phyloP scores from a whole-genome alignment of 23 red algal species.

The Pyropia yezoensis region DNA sequence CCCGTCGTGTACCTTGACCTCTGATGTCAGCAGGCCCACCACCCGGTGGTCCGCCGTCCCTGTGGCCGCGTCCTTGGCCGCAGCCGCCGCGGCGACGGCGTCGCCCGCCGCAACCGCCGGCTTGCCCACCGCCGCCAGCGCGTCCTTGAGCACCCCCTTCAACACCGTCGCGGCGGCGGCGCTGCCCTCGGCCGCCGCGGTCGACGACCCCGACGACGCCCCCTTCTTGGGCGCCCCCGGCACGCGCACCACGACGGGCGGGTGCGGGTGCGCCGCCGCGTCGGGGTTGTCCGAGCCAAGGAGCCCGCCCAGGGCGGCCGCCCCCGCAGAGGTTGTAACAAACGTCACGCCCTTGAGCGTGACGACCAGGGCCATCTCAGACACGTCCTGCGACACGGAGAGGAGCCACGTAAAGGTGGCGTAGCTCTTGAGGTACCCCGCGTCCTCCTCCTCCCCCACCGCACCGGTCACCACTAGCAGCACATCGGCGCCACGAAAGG shows the following conservation, averaged over 20 bases:
- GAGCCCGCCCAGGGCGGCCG: neutral
- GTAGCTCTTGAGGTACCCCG: slow-evolving; percentile 82
- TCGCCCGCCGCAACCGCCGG: slow-evolving; percentile 19
- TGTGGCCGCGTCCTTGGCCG: slow-evolving; percentile 2
- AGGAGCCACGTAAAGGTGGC: slow-evolving; percentile 74
- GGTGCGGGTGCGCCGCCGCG: too few species aligned
- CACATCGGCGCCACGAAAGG: slow-evolving; percentile 26
- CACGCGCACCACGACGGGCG: too few species aligned
- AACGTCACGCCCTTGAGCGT: slow-evolving; percentile 11
- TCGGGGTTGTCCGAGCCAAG: neutral
- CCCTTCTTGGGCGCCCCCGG: neutral
- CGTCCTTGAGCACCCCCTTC: slow-evolving; percentile 5
- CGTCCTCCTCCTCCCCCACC: slow-evolving; percentile 46
- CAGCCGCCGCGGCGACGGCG: slow-evolving; percentile 1
- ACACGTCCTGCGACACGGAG: slow-evolving; percentile 41
- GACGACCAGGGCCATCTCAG: slow-evolving; percentile 33
- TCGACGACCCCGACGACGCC: neutral
- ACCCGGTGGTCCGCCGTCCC: neutral
- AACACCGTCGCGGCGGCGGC: neutral
- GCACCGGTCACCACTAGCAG: slow-evolving; percentile 34
- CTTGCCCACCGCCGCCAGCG: slow-evolving; percentile 1
- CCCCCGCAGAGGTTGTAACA: slow-evolving; percentile 16
- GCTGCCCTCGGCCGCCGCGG: too few species aligned
- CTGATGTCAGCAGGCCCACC: neutral
- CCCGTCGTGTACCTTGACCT: slow-evolving; percentile 5